phyloP scores from a whole-genome alignment of 2,329 filamentous ascomycete genomes.

The Fusarium abutilonis region DNA sequence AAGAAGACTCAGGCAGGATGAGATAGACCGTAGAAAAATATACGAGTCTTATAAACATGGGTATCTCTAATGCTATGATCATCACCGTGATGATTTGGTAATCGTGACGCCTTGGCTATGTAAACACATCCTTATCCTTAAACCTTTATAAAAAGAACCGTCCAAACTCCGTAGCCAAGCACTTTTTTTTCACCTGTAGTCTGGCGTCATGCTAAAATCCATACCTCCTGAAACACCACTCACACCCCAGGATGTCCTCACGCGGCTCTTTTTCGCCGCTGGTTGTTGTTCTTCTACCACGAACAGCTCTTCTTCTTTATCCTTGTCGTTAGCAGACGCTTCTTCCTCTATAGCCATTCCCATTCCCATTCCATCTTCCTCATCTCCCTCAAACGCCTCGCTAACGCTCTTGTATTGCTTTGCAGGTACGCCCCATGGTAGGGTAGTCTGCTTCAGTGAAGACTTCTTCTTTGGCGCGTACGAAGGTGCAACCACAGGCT shows the following conservation, averaged over 20 bases:
- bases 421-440: slow-evolving; percentile 36
- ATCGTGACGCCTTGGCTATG: slow-evolving; percentile 14
- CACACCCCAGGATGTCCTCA: slow-evolving; percentile 1
- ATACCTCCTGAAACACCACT: slow-evolving; percentile 3
- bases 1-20: background rate
- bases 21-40: background rate
- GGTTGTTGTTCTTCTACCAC: slow-evolving; percentile 45
- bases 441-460: slow-evolving; percentile 40
- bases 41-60: slow-evolving; percentile 22
- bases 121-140: background rate
- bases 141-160: background rate
- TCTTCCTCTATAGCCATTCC: background rate
- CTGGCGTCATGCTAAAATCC: slow-evolving; percentile 13
- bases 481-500: slow-evolving; percentile 13
- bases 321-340: slow-evolving; percentile 2
- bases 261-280: slow-evolving; percentile 22
- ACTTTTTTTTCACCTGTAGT: background rate
- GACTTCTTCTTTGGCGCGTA: slow-evolving; percentile 30
- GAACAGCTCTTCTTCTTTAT: slow-evolving; percentile 43
- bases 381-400: slow-evolving; percentile 45
- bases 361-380: slow-evolving; percentile 11
- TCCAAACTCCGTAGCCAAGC: slow-evolving; percentile 8
- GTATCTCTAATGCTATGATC: slow-evolving; percentile 37
- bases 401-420: slow-evolving; percentile 46
- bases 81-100: slow-evolving; percentile 16